These are phyloP conservation scores for Suhomyces wounanorum DNA, from an alignment of 1,139 yeast species.

Conservation along the genomic window DNA sequence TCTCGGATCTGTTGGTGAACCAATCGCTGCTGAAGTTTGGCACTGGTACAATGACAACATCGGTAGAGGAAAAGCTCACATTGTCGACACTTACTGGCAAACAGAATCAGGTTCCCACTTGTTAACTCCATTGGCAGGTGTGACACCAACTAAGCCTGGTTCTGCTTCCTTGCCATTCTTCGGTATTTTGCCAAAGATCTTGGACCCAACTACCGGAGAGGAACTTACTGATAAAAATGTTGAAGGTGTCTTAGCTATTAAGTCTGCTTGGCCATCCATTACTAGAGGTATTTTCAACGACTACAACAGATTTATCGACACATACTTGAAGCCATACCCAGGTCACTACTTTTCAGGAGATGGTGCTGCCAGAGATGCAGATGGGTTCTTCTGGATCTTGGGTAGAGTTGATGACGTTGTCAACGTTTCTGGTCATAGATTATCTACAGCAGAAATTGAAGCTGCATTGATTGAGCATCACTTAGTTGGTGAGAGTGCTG, in stretches of 20 bases:
- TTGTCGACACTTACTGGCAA: constrained; percentile 84
- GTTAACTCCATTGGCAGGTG: constrained; percentile 70
- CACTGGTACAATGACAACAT: constrained; percentile 84
- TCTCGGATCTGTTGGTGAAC: constrained; percentile 89
- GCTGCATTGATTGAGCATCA: constrained; percentile 74
- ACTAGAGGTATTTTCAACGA: constrained; percentile 76
- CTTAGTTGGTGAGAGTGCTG: constrained; percentile 75
- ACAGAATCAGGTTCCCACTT: constrained; percentile 80
- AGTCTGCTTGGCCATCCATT: constrained; percentile 77
- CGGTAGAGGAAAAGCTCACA: constrained; percentile 74
- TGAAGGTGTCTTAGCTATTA: constrained; percentile 75
- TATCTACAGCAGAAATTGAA: constrained; percentile 81
- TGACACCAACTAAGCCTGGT: constrained; percentile 78
- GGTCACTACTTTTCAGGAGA: constrained; percentile 77
- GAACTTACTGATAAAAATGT: constrained; percentile 63
- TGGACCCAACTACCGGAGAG: constrained; percentile 72
- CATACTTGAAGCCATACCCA: constrained; percentile 69
- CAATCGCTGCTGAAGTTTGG: constrained; percentile 92
- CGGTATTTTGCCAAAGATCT: constrained; percentile 67
- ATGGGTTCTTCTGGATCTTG: constrained; percentile 77
- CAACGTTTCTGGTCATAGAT: constrained; percentile 77
- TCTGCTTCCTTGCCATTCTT: constrained; percentile 78
- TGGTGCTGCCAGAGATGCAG: constrained; percentile 78
- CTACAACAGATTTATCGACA: constrained; percentile 66
- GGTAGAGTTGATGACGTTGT: constrained; percentile 86